Conservation (phyloP, 495 filamentous ascomycete species). For the Gamarada debralockiae region DNA sequence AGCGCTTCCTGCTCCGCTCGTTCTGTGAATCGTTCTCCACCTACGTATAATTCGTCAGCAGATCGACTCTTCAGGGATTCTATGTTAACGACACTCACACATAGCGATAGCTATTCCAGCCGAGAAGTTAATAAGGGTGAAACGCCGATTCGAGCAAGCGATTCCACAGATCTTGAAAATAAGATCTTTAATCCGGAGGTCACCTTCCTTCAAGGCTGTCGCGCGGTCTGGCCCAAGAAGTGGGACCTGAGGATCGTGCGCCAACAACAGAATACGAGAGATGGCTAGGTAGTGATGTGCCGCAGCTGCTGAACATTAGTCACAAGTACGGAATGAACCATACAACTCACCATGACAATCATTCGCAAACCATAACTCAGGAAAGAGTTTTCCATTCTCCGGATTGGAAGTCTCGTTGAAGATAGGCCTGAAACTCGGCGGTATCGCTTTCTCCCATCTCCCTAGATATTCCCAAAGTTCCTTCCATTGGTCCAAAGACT, state of each 20-base stretch:
- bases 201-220: slow-evolving; percentile 28
- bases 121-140: slow-evolving; percentile 50
- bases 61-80: neutral
- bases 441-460: slow-evolving; percentile 31
- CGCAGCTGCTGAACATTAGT: no score
- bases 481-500: slow-evolving; percentile 28
- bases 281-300: no score
- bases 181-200: slow-evolving; percentile 18
- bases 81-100: slow-evolving; percentile 33
- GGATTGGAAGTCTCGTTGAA: slow-evolving; percentile 26
- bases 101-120: slow-evolving; percentile 49
- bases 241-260: slow-evolving; percentile 42
- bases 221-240: slow-evolving; percentile 30
- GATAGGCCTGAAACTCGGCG: slow-evolving; percentile 35
- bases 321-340: slow-evolving; percentile 10
- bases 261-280: slow-evolving; percentile 31
- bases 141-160: slow-evolving; percentile 44
- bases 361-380: slow-evolving; percentile 41
- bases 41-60: slow-evolving; percentile 20
- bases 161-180: slow-evolving; percentile 42
- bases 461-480: slow-evolving; percentile 29
- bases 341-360: slow-evolving; percentile 47
- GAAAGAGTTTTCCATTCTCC: slow-evolving; percentile 29
- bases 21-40: slow-evolving; percentile 42
- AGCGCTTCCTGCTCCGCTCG: slow-evolving; percentile 40